Conservation (phyloP, 768 basidiomycete species). For the Termitomyces sp. region DNA sequence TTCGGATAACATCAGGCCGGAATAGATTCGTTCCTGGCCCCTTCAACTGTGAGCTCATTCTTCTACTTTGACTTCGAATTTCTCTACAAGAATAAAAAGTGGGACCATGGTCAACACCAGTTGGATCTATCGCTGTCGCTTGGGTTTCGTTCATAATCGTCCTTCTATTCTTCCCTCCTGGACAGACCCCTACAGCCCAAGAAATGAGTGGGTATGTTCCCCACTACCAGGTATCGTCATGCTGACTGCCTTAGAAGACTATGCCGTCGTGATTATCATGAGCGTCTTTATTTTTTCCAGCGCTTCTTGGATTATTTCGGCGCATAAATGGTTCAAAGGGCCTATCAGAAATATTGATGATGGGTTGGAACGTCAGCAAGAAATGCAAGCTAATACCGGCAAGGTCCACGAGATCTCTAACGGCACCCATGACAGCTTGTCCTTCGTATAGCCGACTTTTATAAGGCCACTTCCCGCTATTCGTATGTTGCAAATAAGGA, state of each 20-base stretch:
- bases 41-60: neutral
- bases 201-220: neutral
- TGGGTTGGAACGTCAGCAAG: neutral
- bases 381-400: too few relatives aligned
- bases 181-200: neutral
- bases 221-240: neutral
- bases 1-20: conserved; percentile 67
- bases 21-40: conserved; percentile 50
- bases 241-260: neutral
- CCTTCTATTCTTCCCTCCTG: neutral
- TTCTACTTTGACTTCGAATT: neutral
- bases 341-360: neutral
- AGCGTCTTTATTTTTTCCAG: neutral
- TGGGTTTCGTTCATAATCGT: neutral
- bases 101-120: neutral
- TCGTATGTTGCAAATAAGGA: too few relatives aligned
- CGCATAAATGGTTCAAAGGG: neutral
- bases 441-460: neutral
- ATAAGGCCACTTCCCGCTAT: too few relatives aligned
- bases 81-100: neutral
- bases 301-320: neutral
- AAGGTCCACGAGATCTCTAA: neutral
- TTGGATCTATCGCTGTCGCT: neutral
- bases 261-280: neutral
- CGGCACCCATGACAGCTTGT: neutral